Evolutionary conservation across 2,329 filamentous ascomycete genomes (phyloP), one percentile per base, ranked within the genome.

Genomic region (Cercospora zeina): DNA sequence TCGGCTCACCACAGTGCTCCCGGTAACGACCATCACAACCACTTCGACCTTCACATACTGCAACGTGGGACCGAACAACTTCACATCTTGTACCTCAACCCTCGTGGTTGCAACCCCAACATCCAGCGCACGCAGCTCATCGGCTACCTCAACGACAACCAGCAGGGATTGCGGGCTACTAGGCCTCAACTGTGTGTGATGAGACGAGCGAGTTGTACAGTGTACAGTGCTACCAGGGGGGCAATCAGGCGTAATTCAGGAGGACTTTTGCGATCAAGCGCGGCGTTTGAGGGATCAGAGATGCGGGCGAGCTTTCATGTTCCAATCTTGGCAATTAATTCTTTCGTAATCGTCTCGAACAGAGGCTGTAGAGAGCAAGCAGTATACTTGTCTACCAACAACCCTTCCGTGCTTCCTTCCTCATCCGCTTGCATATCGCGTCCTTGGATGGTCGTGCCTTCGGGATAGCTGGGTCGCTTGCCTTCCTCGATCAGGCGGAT

Each of bases 401-500:
- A 70, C 16, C 74, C 72, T 45, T 80, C 77, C 51, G 73, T 58
- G 67, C 47, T 50, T 27, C 30, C 62, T 3, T 53, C 53, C 6
- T 68, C 33, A 27, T 64, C 60, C 10, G 54, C 72, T 70, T 58
- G 73, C 70, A 70, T 75, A 62, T 86, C 82, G 62, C 80, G 75
- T 1, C 87, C 87, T 63, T 84, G 80, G 30, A 89, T 77, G 31
- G 81, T 71, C 1, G 88, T 91, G 1, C 89, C 89, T 61, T 83
- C 79, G 0, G 89, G 89, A 73, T 93, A 92, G 14, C 79, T 79
- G 13, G 89, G 90, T 65, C 77, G 72, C 82, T 84, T 77, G 6
- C 81, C 82, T 63, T 90, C 91, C 76, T 97, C 93, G 45, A 99
- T 86, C 71, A 99, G 77, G 68, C 89, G 84, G 51, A 95, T 89